Evolutionary conservation across 495 filamentous ascomycete genomes (phyloP).

Genomic region (Podospora appendiculata): DNA sequence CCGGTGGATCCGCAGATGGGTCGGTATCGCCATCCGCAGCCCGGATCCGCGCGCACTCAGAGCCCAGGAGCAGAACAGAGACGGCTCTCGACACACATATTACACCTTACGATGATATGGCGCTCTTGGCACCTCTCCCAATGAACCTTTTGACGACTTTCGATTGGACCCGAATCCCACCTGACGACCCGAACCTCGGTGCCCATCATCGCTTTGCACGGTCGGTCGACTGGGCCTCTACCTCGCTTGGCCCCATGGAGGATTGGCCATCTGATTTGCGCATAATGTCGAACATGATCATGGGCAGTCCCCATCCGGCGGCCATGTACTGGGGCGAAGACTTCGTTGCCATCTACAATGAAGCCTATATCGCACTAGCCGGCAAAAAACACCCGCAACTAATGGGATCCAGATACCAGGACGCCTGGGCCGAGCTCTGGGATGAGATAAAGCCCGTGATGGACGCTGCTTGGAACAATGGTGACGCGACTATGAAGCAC

Average conservation of each 20-base stretch:
- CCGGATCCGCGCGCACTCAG: slow-evolving; percentile 11
- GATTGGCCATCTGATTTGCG: slow-evolving; percentile 54
- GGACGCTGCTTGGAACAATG: slow-evolving; percentile 46
- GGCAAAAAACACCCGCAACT: slow-evolving; percentile 61
- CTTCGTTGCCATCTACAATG: slow-evolving; percentile 62
- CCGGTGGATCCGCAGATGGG: slow-evolving; percentile 7
- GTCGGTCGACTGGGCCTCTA: slow-evolving; percentile 57
- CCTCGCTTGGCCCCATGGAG: slow-evolving; percentile 58
- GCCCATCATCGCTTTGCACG: slow-evolving; percentile 59
- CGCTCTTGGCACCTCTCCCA: slow-evolving; percentile 13
- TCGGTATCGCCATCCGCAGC: not conserved
- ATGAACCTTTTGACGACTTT: slow-evolving; percentile 36
- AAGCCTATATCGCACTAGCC: slow-evolving; percentile 60
- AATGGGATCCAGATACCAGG: slow-evolving; percentile 58
- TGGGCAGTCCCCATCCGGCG: slow-evolving; percentile 64
- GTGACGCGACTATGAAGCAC: slow-evolving; percentile 66
- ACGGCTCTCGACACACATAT: slow-evolving; percentile 11
- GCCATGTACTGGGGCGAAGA: slow-evolving; percentile 68
- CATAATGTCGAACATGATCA: slow-evolving; percentile 58
- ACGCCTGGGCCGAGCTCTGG: slow-evolving; percentile 64
- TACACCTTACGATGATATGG: slow-evolving; percentile 19
- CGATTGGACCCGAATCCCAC: slow-evolving; percentile 62
- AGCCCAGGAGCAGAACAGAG: slow-evolving; percentile 14
- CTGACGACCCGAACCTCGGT: slow-evolving; percentile 46
- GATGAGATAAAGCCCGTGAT: slow-evolving; percentile 53